Evolutionary conservation across 306 rosid genomes (phyloP), one percentile per base, ranked within the genome.

Genomic region (Hippophae rhamnoides): DNA sequence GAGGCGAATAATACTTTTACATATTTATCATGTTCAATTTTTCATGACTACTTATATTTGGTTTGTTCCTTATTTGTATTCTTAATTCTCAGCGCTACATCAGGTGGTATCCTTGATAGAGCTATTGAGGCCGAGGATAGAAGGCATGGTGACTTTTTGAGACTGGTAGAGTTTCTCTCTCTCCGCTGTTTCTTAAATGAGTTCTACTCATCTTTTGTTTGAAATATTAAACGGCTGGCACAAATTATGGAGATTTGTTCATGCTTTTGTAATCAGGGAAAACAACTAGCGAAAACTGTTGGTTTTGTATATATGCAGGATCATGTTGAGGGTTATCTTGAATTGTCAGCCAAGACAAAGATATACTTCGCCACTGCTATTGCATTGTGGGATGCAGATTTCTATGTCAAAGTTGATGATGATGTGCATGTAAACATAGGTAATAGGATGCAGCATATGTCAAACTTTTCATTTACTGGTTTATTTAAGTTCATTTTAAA

Each of bases 341-440:
- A 81, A 58, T 72, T 81, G 54, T 81, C 86, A 62, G 86, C 80
- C 60, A 81, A 81, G 76, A 81, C 86, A 1, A 77, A 74, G 69
- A 67, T 47, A 50, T 81, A 61, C 72, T 81, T 81, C 58, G 83
- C 83, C 13, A 68, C 83, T 13, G 83, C 83, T 51, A 76, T 81
- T 60, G 55, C 76, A 25, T 62, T 65, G 13, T 81, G 86, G 86
- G 86, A 81, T 55, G 82, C 86, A 12, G 82, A 81, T 61, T 81
- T 81, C 65, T 81, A 77, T 8, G 75, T 81, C 63, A 81, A 81
- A 65, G 86, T 81, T 52, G 86, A 81, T 14, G 86, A 81, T 62
- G 86, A 81, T 55, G 86, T 81, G 23, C 86, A 81, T 61, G 86
- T 81, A 38, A 81, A 81, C 61, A 68, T 81, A 77, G 86, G 86